Conservation (phyloP, 352 stramenopile genomes). For the Phytophthora parvispora region DNA sequence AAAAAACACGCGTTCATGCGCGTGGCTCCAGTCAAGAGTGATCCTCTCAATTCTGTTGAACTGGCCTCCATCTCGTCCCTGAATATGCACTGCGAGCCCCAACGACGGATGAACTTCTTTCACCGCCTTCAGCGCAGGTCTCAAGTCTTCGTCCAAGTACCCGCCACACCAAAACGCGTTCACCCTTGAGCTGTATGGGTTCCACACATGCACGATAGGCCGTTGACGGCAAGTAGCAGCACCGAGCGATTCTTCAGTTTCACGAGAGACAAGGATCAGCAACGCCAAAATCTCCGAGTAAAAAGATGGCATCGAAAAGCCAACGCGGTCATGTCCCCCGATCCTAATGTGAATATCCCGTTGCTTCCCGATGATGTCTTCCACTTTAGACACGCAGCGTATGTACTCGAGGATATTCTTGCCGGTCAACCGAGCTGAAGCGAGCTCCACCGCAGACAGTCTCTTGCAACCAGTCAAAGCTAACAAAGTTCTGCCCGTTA, state of each 20-base stretch:
- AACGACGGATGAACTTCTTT: background rate
- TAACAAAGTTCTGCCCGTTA: background rate
- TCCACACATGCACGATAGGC: background rate
- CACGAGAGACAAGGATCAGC: background rate
- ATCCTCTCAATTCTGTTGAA: background rate
- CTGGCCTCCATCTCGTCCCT: background rate
- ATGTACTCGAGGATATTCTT: constrained; percentile 1
- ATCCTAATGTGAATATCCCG: background rate
- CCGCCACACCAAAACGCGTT: background rate
- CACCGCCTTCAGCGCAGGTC: background rate
- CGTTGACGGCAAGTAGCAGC: background rate
- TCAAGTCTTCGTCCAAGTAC: background rate
- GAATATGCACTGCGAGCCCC: background rate
- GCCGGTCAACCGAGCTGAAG: constrained; percentile 1
- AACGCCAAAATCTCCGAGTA: constrained; percentile 1
- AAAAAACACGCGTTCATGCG: background rate
- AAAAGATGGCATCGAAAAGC: background rate
- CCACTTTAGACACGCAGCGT: background rate
- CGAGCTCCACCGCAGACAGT: background rate
- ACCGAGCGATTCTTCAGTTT: background rate
- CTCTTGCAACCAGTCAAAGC: background rate
- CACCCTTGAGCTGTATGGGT: background rate
- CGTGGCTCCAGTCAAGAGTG: background rate
- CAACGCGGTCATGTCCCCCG: background rate
- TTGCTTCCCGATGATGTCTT: background rate